Evolutionary conservation across 352 stramenopile genomes (phyloP).

Genomic region (Phytophthora ohioensis): DNA sequence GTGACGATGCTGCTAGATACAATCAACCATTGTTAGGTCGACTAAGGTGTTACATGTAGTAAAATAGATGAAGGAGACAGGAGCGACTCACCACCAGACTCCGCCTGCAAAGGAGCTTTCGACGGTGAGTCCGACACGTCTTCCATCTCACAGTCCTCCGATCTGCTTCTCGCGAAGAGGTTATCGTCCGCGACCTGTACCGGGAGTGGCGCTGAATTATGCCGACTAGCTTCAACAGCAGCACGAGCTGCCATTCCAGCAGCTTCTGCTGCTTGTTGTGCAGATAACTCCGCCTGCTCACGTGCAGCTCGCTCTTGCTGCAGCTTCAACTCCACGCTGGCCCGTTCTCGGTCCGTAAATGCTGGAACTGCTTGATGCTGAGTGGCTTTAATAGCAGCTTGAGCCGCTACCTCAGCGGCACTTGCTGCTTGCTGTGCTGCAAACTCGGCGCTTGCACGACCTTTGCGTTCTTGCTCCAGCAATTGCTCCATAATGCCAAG

Average conservation of each 20-base stretch:
- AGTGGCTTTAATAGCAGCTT: not conserved
- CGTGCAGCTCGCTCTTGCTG: slow-evolving; percentile 2
- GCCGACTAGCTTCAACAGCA: not conserved
- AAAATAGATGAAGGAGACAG: not conserved
- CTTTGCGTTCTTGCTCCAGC: slow-evolving; percentile 6
- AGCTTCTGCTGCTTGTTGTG: not conserved
- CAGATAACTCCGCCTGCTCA: not conserved
- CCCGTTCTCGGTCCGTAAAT: not conserved
- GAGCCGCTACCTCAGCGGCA: not conserved
- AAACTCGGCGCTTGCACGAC: not conserved
- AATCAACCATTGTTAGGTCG: not conserved
- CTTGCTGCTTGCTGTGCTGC: slow-evolving; percentile 6
- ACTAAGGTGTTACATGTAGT: not conserved
- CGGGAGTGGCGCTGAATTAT: not conserved
- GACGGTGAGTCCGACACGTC: not conserved
- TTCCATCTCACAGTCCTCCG: slow-evolving; percentile 6
- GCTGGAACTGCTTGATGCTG: not conserved
- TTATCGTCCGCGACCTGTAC: not conserved
- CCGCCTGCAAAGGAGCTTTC: not conserved
- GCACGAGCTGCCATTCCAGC: not conserved
- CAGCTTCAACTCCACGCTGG: not conserved
- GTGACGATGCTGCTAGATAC: not conserved
- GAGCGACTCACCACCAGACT: not conserved
- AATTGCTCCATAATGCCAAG: not conserved
- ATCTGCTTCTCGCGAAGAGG: not conserved